phyloP scores from a whole-genome alignment of 306 rosid species.

The Vigna nakashimae region DNA sequence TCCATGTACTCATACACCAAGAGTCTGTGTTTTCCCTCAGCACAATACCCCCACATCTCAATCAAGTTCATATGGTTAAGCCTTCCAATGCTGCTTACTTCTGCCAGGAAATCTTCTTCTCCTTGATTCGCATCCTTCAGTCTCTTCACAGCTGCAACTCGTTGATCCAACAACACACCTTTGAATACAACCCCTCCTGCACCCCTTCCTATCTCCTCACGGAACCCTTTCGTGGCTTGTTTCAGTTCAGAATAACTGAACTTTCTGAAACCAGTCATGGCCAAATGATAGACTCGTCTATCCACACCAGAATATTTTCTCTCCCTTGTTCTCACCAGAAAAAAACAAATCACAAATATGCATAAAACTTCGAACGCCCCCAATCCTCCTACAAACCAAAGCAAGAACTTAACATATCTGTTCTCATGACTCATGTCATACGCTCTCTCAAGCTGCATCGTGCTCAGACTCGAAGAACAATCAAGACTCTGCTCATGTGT shows the following conservation, averaged over 20 bases:
- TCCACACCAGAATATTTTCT: slow-evolving; percentile 15
- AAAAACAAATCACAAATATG: slow-evolving; percentile 46
- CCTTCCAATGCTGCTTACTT: slow-evolving; percentile 65
- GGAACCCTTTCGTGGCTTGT: slow-evolving; percentile 54
- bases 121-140: slow-evolving; percentile 54
- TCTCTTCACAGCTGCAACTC: slow-evolving; percentile 61
- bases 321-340: slow-evolving; percentile 27
- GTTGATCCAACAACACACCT: slow-evolving; percentile 50
- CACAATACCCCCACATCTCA: slow-evolving; percentile 68
- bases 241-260: slow-evolving; percentile 62
- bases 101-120: slow-evolving; percentile 67
- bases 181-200: slow-evolving; percentile 61
- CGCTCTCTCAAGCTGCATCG: slow-evolving; percentile 18
- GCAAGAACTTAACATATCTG: slow-evolving; percentile 38
- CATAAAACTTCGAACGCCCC: slow-evolving; percentile 59
- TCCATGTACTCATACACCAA: slow-evolving; percentile 66
- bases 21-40: slow-evolving; percentile 62
- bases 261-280: slow-evolving; percentile 53
- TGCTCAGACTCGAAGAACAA: slow-evolving; percentile 31
- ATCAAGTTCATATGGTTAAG: slow-evolving; percentile 71
- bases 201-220: slow-evolving; percentile 68
- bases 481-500: not conserved
- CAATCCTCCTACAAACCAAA: slow-evolving; percentile 55
- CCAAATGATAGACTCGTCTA: slow-evolving; percentile 42
- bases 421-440: slow-evolving; percentile 31